Conservation (phyloP, 352 stramenopile genomes). For the Phytophthora litchii region DNA sequence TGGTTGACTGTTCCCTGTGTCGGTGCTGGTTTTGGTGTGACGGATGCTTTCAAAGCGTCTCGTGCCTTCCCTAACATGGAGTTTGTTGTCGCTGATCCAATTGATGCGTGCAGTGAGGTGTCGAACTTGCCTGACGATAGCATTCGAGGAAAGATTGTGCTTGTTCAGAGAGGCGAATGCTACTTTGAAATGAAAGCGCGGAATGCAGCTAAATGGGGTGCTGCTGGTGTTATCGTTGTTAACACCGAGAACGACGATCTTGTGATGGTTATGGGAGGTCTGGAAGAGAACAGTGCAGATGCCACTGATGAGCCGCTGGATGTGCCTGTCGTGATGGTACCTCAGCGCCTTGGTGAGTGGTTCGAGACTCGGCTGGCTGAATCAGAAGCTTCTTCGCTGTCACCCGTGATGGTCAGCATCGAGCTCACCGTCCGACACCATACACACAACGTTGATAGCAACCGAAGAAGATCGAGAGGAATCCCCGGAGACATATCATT, state of each 20-base stretch:
- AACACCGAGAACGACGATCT: slow-evolving; percentile 70
- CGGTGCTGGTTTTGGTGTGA: slow-evolving; percentile 62
- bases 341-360: slow-evolving; percentile 65
- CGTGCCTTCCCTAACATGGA: slow-evolving; percentile 25
- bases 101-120: slow-evolving; percentile 57
- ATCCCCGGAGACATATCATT: slow-evolving; percentile 28
- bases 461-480: slow-evolving; percentile 15
- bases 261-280: slow-evolving; percentile 83
- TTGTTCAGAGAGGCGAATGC: slow-evolving; percentile 63
- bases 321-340: slow-evolving; percentile 71
- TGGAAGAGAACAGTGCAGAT: slow-evolving; percentile 28
- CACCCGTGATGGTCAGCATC: slow-evolving; percentile 40
- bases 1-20: slow-evolving; percentile 61
- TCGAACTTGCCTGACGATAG: slow-evolving; percentile 28
- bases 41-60: slow-evolving; percentile 37
- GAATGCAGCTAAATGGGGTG: slow-evolving; percentile 52
- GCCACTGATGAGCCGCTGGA: slow-evolving; percentile 17
- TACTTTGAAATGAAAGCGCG: slow-evolving; percentile 80
- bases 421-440: slow-evolving; percentile 48
- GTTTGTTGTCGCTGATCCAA: slow-evolving; percentile 58
- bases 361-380: slow-evolving; percentile 37
- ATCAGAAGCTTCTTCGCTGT: slow-evolving; percentile 20
- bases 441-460: slow-evolving; percentile 13
- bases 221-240: slow-evolving; percentile 61
- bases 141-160: slow-evolving; percentile 52